Base-by-base conservation (phyloP, 768 basidiomycete species). In the Lactarius hengduanensis region DNA sequence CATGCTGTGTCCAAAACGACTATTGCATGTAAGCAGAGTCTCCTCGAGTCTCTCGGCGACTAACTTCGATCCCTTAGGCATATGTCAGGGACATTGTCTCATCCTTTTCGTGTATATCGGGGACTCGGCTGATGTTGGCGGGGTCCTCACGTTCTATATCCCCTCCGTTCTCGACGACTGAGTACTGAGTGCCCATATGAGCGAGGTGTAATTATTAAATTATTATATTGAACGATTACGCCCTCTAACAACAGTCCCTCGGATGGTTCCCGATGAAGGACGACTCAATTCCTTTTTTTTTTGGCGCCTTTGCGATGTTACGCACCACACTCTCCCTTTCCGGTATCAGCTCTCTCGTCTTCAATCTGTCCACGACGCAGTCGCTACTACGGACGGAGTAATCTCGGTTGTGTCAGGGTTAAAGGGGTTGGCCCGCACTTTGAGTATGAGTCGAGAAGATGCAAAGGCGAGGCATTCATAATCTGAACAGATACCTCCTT, bases 91-190 rank as follows among this genome's bases (percentile, higher is more conserved):
- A 65, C 89, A 94, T 69, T 94, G 92, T 73, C 81, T 91, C 65
- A 94, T 95, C 70, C 82, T 94, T 59, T 95, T 94, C 69, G 92
- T 94, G 62, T 95, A 94, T 73, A 89, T 94, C 54, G 93, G 93
- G 11, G 88, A 92, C 38, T 82, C 88, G 13, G 84, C 84, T 5
- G 87, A 91, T 63, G 85, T 89, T 0, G 91, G 92, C 55, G 93
- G 92, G 2, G 90, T 95, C 50, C 79, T 95, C 68, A 95, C 93
- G 2, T 94, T 91, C 73, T 95, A 94, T 72, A 87, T 95, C 60
- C 93, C 93, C 53, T 90, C 38, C 38, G 38, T 40, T 4, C 38
- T 40, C 15, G 38, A 40, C 38, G 38, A 15, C 15, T 40, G 38
- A 41, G 16, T 18, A 15, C 15, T 40, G 38, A 41, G 16, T 18